Evolutionary conservation across 2,329 filamentous ascomycete genomes (phyloP), one percentile per base, ranked within the genome.

Genomic region (Diplodia intermedia): DNA sequence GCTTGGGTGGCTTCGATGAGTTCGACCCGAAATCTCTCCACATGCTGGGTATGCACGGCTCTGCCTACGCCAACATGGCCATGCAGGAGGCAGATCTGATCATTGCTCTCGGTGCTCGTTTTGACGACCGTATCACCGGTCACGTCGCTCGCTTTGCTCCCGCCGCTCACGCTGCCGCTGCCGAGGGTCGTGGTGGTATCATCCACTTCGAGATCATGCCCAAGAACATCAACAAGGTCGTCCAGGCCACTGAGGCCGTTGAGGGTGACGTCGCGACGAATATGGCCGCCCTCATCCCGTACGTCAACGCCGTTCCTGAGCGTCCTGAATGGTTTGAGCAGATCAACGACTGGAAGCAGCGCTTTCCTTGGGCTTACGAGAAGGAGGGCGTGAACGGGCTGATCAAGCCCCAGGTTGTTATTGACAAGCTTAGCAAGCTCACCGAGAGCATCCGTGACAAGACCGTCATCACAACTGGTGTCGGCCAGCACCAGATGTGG

Each of bases 141-240:
- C 91, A 86, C 78, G 85, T 97, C 65, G 80, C 88, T 74, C 96
- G 94, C 79, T 99, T 98, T 72, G 95, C 94, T 0, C 95, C 95
- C 3, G 88, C 88, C 65, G 95, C 95, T 54, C 95, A 91, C 82
- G 88, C 89, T 15, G 95, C 95, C 0, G 94, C 93, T 4, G 85
- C 87, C 12, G 92, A 97, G 82, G 89, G 89, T 66, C 91, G 93
- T 70, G 95, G 95, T 74, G 95, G 95, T 76, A 98, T 99, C 75
- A 88, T 98, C 18, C 94, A 99, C 81, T 98, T 98, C 76, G 94
- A 98, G 79, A 94, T 99, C 75, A 91, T 98, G 90, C 94, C 95
- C 74, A 99, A 99, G 89, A 98, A 99, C 85, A 98, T 98, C 83
- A 98, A 98, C 89, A 99, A 98, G 87, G 94, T 98, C 52, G 91